These are phyloP conservation scores for Starmerella asiatica DNA, from an alignment of 805 yeast species.

Conservation along the genomic window DNA sequence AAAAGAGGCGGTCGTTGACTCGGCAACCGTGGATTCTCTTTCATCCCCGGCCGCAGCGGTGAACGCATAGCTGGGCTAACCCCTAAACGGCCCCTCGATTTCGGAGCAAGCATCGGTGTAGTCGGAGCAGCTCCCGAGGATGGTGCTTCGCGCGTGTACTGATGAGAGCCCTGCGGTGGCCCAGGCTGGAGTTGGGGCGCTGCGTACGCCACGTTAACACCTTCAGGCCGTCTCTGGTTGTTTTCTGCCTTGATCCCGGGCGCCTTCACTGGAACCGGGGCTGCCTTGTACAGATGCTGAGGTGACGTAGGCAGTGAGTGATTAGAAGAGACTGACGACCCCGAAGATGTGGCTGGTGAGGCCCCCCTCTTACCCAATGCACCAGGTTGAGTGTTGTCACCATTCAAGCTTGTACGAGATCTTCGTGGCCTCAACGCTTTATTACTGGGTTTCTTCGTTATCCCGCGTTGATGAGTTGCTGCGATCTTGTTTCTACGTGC, in stretches of 20 bases:
- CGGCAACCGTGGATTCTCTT: too few species aligned
- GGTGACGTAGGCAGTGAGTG: not conserved
- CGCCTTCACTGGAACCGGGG: too few species aligned
- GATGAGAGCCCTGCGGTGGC: not conserved
- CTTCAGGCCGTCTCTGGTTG: too few species aligned
- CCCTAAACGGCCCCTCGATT: not conserved
- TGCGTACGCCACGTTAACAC: too few species aligned
- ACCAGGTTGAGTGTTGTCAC: too few species aligned
- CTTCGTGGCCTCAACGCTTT: conserved; percentile 9
- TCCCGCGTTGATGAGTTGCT: conserved; percentile 7
- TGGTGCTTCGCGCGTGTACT: not conserved
- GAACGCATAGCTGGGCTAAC: conserved; percentile 17
- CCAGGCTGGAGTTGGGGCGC: not conserved
- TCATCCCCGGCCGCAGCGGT: conserved; percentile 9
- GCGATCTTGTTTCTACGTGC: too few species aligned
- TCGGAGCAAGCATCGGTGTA: not conserved
- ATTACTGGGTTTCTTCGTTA: conserved; percentile 16
- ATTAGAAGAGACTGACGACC: not conserved
- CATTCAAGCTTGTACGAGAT: conserved; percentile 11
- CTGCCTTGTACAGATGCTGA: not conserved
- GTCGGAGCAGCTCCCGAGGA: not conserved
- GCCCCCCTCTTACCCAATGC: not conserved
- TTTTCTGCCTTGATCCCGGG: too few species aligned
- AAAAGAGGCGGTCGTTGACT: not conserved
- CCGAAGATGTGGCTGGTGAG: not conserved